phyloP scores from a whole-genome alignment of 1,139 yeast genomes.

The Debaryomyces sp. region DNA sequence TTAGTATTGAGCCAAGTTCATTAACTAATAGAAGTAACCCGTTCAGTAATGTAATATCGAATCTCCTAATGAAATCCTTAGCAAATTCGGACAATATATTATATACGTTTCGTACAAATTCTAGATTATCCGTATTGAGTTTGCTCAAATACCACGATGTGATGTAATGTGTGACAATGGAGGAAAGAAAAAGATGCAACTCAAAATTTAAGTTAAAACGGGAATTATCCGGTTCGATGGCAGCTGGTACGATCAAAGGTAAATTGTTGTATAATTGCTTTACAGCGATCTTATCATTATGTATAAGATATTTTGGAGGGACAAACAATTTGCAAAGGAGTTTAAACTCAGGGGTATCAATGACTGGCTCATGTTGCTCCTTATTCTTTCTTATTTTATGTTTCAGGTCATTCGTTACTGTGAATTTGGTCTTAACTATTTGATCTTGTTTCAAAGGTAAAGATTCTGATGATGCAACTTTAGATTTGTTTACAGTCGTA shows the following conservation, averaged over 20 bases:
- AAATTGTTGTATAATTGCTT: conserved; percentile 30
- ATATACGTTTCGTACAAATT: conserved; percentile 37
- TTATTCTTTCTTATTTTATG: conserved; percentile 3
- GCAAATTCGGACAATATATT: conserved; percentile 32
- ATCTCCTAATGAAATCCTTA: conserved; percentile 25
- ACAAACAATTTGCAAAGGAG: conserved; percentile 37
- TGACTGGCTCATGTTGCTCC: conserved; percentile 2
- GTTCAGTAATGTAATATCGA: conserved; percentile 18
- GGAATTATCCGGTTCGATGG: conserved; percentile 15
- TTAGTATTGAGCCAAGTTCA: conserved; percentile 27
- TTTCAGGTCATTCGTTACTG: conserved; percentile 8
- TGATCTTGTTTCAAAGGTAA: conserved; percentile 4
- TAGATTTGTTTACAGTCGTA: background rate
- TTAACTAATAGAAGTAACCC: conserved; percentile 21
- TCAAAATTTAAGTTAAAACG: conserved; percentile 32
- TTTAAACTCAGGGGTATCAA: conserved; percentile 26
- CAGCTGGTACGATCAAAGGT: conserved; percentile 25
- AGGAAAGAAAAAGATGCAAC: conserved; percentile 39
- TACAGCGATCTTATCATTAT: conserved; percentile 25
- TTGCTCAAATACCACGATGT: conserved; percentile 44
- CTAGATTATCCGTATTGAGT: conserved; percentile 42
- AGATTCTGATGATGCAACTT: background rate
- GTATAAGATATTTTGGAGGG: conserved; percentile 28
- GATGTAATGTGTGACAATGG: conserved; percentile 37
- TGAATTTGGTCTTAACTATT: conserved; percentile 5